A percentile compares a stretch with the other conserved stretches of the same genome.
These are phyloP conservation scores for Thalassiosira oceanica DNA, from an alignment of 352 stramenopile species.

Conservation along the genomic window DNA sequence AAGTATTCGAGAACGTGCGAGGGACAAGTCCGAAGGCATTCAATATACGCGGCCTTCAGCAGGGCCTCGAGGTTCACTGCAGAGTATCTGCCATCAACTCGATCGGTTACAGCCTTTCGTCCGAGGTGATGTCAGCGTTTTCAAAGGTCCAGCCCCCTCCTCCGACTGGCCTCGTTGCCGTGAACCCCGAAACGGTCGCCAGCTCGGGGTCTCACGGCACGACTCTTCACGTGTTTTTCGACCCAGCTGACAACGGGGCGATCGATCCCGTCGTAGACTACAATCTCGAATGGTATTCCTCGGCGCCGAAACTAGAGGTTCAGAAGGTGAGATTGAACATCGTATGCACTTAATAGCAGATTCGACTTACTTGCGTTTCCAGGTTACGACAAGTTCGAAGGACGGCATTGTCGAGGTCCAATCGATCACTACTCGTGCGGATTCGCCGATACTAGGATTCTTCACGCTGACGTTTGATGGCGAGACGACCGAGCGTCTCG, in stretches of 20 bases:
- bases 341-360: too few relatives aligned
- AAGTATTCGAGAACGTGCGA: conserved; percentile 89
- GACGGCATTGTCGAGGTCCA: conserved; percentile 79
- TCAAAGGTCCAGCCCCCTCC: conserved; percentile 62
- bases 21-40: conserved; percentile 89
- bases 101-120: conserved; percentile 87
- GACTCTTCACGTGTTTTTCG: conserved; percentile 88
- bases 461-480: conserved; percentile 91
- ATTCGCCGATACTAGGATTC: conserved; percentile 82
- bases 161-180: conserved; percentile 42
- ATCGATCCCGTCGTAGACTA: conserved; percentile 75
- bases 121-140: conserved; percentile 36
- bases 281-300: conserved; percentile 78
- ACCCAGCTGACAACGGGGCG: conserved; percentile 78
- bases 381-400: conserved; percentile 78
- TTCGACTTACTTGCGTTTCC: too few relatives aligned
- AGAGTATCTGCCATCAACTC: conserved; percentile 93
- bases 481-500: conserved; percentile 86
- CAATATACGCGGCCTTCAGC: conserved; percentile 85
- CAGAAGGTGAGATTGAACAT: too few relatives aligned
- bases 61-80: conserved; percentile 90
- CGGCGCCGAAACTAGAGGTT: conserved; percentile 52
- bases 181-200: conserved; percentile 34
- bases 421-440: conserved; percentile 71
- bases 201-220: conserved; percentile 74